Evolutionary conservation across 352 stramenopile species (phyloP).

Genomic region (Thraustochytrium striatum): DNA sequence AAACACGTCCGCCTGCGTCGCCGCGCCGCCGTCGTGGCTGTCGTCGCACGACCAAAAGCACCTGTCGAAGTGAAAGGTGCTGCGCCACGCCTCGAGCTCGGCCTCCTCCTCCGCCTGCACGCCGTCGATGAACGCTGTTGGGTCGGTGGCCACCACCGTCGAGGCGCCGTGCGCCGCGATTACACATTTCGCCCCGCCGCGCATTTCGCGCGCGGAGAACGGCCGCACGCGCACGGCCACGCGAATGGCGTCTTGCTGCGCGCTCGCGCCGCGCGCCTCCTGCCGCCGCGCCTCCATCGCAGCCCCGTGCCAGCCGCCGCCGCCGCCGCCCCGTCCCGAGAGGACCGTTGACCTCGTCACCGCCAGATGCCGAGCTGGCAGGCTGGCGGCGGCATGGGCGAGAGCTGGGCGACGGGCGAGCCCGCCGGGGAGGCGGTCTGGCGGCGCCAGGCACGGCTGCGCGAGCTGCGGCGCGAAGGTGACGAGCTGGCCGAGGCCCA

Average conservation of each 20-base stretch:
- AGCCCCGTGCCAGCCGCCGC: neutral
- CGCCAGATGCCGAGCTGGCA: no score
- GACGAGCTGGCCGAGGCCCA: slow-evolving; percentile 5
- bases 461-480: slow-evolving; percentile 2
- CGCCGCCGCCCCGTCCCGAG: neutral
- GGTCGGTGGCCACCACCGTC: slow-evolving; percentile 28
- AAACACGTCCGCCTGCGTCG: slow-evolving; percentile 88
- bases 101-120: neutral
- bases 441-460: slow-evolving; percentile 8
- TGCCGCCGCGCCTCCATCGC: neutral
- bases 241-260: slow-evolving; percentile 10
- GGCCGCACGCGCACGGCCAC: slow-evolving; percentile 43
- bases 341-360: no score
- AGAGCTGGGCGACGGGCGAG: no score
- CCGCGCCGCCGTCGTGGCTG: neutral
- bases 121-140: slow-evolving; percentile 6
- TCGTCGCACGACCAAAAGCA: slow-evolving; percentile 47
- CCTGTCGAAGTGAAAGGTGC: slow-evolving; percentile 24
- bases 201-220: slow-evolving; percentile 17
- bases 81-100: slow-evolving; percentile 38
- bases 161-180: slow-evolving; percentile 30
- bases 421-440: slow-evolving; percentile 37
- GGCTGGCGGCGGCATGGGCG: no score
- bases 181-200: neutral
- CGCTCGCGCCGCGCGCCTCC: neutral